phyloP scores from a whole-genome alignment of 352 stramenopile species.

The Pythium insidiosum region DNA sequence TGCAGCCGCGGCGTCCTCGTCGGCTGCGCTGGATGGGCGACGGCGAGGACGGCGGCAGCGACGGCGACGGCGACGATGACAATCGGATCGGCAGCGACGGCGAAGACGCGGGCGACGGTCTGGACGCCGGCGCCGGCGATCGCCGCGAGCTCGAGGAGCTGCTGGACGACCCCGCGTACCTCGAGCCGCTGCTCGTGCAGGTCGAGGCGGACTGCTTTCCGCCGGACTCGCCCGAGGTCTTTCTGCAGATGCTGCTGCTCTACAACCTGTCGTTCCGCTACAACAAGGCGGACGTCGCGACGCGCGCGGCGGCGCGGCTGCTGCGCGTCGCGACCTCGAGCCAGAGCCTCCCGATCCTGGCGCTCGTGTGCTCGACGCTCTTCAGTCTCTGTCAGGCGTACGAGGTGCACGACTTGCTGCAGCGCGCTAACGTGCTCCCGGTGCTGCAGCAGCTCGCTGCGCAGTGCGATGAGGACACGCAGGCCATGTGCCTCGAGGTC shows the following conservation, averaged over 20 bases:
- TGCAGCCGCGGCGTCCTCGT: no score
- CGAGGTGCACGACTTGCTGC: constrained; percentile 35
- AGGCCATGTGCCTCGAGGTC: constrained; percentile 50
- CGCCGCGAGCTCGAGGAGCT: constrained; percentile 25
- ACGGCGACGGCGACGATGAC: no score
- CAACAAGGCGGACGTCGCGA: constrained; percentile 41
- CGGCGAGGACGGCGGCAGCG: background rate
- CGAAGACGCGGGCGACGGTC: no score
- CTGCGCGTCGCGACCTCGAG: constrained; percentile 15
- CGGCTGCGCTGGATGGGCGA: no score
- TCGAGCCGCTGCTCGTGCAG: constrained; percentile 42
- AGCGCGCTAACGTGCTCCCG: constrained; percentile 16
- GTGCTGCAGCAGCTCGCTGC: constrained; percentile 32
- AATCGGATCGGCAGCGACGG: background rate
- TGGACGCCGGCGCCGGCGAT: background rate
- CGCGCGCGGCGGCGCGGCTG: constrained; percentile 23
- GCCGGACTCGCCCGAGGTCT: constrained; percentile 30
- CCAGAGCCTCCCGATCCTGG: constrained; percentile 16
- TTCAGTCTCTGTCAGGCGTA: constrained; percentile 69
- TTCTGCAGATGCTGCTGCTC: constrained; percentile 57
- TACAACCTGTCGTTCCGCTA: constrained; percentile 75
- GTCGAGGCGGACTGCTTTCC: constrained; percentile 28
- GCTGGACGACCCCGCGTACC: constrained; percentile 30
- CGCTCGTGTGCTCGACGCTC: constrained; percentile 35
- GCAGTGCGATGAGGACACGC: constrained; percentile 17